phyloP scores from a whole-genome alignment of 495 filamentous ascomycete species.

The Hypoxylon rickii region DNA sequence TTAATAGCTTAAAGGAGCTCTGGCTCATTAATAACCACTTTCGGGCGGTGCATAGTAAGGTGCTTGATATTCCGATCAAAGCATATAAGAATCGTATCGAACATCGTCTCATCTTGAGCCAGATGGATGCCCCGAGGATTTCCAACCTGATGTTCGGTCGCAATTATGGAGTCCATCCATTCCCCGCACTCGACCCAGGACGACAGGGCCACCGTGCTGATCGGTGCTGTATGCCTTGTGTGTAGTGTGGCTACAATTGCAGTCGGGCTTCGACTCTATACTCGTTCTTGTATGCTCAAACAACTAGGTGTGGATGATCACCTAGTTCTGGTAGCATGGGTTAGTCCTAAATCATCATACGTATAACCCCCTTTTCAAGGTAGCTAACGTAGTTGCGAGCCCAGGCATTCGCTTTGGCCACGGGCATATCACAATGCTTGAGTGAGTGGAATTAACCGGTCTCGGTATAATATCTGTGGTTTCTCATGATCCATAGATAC shows the following conservation, averaged over 20 bases:
- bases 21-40: too few species aligned
- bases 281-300: conserved; percentile 43
- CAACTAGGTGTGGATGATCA: conserved; percentile 52
- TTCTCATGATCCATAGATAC: conserved; percentile 26
- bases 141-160: background rate
- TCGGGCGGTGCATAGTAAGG: too few species aligned
- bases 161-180: conserved; percentile 18
- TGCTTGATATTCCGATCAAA: too few species aligned
- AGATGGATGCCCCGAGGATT: too few species aligned
- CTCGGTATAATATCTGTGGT: background rate
- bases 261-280: conserved; percentile 46
- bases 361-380: conserved; percentile 3
- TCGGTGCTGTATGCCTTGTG: conserved; percentile 32
- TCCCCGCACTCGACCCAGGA: conserved; percentile 14
- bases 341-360: conserved; percentile 8
- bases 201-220: conserved; percentile 20
- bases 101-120: too few species aligned
- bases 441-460: conserved; percentile 12
- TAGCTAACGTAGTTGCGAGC: background rate
- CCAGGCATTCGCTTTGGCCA: conserved; percentile 25
- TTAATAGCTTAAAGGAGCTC: too few species aligned
- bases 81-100: too few species aligned
- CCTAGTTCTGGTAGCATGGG: conserved; percentile 33
- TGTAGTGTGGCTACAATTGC: conserved; percentile 39
- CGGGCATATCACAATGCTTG: conserved; percentile 31